Evolutionary conservation across 2,329 filamentous ascomycete genomes (phyloP).

Genomic region (Cladorrhinum sp.): DNA sequence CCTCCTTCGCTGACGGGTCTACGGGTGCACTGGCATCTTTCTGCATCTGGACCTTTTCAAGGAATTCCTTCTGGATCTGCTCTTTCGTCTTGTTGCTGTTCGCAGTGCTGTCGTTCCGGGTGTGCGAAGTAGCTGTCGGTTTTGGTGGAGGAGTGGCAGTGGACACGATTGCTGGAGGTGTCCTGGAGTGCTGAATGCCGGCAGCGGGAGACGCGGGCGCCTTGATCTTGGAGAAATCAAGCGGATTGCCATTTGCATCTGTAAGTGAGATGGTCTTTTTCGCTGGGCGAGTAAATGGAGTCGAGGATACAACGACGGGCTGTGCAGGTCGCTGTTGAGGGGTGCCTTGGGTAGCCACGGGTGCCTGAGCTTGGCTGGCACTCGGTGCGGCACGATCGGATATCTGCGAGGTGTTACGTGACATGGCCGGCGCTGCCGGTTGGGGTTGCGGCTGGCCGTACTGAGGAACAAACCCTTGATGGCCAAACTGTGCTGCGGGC

Average conservation of each 20-base stretch:
- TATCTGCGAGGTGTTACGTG: constrained; percentile 76
- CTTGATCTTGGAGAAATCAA: constrained; percentile 64
- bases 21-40: constrained; percentile 41
- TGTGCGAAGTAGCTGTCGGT: constrained; percentile 64
- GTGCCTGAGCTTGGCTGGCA: constrained; percentile 61
- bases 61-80: constrained; percentile 80
- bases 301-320: constrained; percentile 40
- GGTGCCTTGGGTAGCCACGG: constrained; percentile 57
- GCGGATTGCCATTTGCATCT: constrained; percentile 72
- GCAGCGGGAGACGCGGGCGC: constrained; percentile 56
- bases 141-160: constrained; percentile 79
- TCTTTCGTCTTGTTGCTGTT: constrained; percentile 66
- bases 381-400: constrained; percentile 66
- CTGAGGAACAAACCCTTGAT: constrained; percentile 45
- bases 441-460: constrained; percentile 33
- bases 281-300: constrained; percentile 49
- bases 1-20: constrained; percentile 44
- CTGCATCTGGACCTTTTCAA: constrained; percentile 70
- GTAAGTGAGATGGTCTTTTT: constrained; percentile 81
- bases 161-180: constrained; percentile 68
- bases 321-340: constrained; percentile 61
- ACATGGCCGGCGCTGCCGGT: constrained; percentile 67
- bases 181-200: constrained; percentile 56
- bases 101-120: constrained; percentile 66
- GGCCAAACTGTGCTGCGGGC: constrained; percentile 45